Evolutionary conservation across 1,284 basidiomycete genomes (phyloP).

Genomic region (Taiwanofungus camphoratus): DNA sequence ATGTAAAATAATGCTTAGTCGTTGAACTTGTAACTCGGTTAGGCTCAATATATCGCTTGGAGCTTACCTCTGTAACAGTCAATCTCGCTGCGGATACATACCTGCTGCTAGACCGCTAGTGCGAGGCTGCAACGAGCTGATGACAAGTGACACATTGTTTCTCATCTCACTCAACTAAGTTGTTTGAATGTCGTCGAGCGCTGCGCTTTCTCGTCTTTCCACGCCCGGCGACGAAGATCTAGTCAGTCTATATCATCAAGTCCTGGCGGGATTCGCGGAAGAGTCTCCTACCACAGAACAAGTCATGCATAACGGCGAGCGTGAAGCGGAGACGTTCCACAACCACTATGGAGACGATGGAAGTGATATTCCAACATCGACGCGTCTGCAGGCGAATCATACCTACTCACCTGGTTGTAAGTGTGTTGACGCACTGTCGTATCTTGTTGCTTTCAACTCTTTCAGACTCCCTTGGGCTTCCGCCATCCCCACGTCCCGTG

Average conservation of each 20-base stretch:
- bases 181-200: constrained; percentile 28
- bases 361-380: constrained; percentile 23
- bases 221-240: constrained; percentile 61
- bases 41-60: no score
- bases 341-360: constrained; percentile 27
- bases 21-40: no score
- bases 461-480: constrained; percentile 20
- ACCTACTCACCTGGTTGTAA: constrained; percentile 6
- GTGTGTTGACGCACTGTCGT: not conserved
- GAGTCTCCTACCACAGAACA: constrained; percentile 36
- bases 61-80: no score
- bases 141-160: no score
- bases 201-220: constrained; percentile 20
- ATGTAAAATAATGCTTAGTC: no score
- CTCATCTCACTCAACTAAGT: no score
- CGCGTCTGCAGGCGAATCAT: constrained; percentile 18
- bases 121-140: no score
- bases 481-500: constrained; percentile 22
- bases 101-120: no score
- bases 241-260: constrained; percentile 64
- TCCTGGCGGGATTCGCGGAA: constrained; percentile 58
- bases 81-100: no score
- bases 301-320: constrained; percentile 27
- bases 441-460: no score
- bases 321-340: constrained; percentile 25